Evolutionary conservation across 176 grass and related monocot species (phyloP).

Genomic region (Carex scoparia): DNA sequence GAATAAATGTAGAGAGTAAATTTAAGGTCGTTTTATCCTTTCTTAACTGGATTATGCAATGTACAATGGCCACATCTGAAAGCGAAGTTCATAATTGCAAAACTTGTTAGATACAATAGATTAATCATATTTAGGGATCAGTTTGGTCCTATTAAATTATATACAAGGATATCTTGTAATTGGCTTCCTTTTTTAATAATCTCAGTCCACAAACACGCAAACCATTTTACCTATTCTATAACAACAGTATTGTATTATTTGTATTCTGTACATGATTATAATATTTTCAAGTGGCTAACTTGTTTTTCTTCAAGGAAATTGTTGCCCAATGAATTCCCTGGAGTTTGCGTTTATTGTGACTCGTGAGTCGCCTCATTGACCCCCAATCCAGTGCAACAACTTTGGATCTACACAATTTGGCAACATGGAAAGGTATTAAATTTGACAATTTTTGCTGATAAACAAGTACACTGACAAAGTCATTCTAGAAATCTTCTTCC

Average conservation of each 20-base stretch:
- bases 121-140: slow-evolving; percentile 2
- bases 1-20: not conserved
- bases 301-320: not conserved
- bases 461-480: not conserved
- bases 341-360: not conserved
- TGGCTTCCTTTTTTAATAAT: not conserved
- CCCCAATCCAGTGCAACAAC: not conserved
- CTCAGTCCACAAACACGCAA: not conserved
- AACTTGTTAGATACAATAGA: not conserved
- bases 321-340: not conserved
- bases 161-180: not conserved
- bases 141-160: slow-evolving; percentile 7
- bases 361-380: not conserved
- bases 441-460: not conserved
- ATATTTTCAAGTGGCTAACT: slow-evolving; percentile 1
- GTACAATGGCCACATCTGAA: slow-evolving; percentile 10
- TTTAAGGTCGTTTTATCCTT: not conserved
- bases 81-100: not conserved
- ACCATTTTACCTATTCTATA: not conserved
- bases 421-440: not conserved
- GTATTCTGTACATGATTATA: not conserved
- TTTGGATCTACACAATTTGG: not conserved
- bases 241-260: not conserved
- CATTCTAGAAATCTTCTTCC: not conserved
- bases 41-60: not conserved